A percentile compares a stretch with the other conserved stretches of the same genome.
These are phyloP conservation scores for Blumeria graminis DNA, from an alignment of 2,329 filamentous ascomycete species.

Conservation along the genomic window DNA sequence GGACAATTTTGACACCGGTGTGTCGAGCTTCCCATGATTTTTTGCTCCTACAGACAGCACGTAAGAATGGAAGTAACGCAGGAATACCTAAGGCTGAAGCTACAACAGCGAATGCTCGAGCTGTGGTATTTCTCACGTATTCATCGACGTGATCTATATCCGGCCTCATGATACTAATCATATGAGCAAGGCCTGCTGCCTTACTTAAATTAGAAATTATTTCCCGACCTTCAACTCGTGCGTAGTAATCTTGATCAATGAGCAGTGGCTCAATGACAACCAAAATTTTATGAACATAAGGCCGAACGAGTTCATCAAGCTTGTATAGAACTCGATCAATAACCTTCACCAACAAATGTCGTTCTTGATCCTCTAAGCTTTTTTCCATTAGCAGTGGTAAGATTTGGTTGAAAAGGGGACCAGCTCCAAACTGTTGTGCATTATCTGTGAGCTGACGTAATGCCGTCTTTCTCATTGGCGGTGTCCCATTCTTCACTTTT, in stretches of 20 bases:
- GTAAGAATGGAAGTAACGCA: constrained; percentile 77
- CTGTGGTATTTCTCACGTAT: constrained; percentile 94
- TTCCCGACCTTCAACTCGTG: constrained; percentile 88
- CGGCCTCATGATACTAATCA: constrained; percentile 98
- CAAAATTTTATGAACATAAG: constrained; percentile 93
- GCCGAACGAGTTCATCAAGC: constrained; percentile 83
- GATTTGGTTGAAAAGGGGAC: constrained; percentile 89
- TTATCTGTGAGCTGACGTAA: constrained; percentile 95
- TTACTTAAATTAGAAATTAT: constrained; percentile 97
- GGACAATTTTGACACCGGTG: constrained; percentile 96
- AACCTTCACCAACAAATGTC: constrained; percentile 93
- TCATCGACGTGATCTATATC: constrained; percentile 98
- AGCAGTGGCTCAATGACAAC: constrained; percentile 98
- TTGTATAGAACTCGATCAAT: constrained; percentile 98
- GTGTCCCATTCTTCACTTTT: constrained; percentile 98
- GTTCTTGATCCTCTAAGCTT: constrained; percentile 89
- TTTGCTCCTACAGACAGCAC: constrained; percentile 90
- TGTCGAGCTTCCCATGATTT: constrained; percentile 98
- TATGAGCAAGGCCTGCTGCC: constrained; percentile 84
- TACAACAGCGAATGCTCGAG: constrained; percentile 88
- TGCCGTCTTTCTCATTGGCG: constrained; percentile 95
- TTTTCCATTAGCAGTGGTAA: constrained; percentile 95
- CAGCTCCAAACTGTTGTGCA: constrained; percentile 82
- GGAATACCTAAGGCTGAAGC: constrained; percentile 91
- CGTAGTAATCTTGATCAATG: constrained; percentile 98